Conservation (phyloP, 164 flowering plant species). For the Echeveria elegans region DNA sequence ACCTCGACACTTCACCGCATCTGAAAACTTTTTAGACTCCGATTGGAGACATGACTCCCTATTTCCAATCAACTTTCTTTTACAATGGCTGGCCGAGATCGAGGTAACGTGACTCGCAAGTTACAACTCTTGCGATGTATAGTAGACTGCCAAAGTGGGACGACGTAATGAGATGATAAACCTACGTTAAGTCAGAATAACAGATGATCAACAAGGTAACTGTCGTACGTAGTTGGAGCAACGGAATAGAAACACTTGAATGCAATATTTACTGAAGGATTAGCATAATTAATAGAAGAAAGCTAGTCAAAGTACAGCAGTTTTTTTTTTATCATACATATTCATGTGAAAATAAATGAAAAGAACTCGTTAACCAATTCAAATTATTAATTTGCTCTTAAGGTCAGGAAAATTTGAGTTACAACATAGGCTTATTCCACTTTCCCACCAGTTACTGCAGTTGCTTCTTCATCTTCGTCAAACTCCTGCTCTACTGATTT, state of each 20-base stretch:
- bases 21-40: too few relatives aligned
- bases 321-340: neutral
- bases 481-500: constrained; percentile 9
- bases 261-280: neutral
- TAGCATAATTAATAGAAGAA: neutral
- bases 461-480: constrained; percentile 2
- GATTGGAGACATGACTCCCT: too few relatives aligned
- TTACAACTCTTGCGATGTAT: too few relatives aligned
- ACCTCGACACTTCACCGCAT: too few relatives aligned
- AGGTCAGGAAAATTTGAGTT: neutral
- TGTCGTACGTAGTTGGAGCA: too few relatives aligned
- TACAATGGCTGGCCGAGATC: too few relatives aligned
- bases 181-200: neutral
- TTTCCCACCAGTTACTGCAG: constrained; percentile 4
- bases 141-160: neutral
- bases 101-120: too few relatives aligned
- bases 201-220: neutral
- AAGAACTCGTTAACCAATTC: neutral
- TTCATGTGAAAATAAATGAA: neutral
- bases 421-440: neutral
- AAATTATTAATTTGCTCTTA: neutral
- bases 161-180: neutral
- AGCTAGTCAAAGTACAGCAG: neutral
- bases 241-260: neutral
- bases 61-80: too few relatives aligned